A percentile compares a stretch with the other conserved stretches of the same genome.
Conservation (phyloP, 176 grass and related monocot species). For the Rhipidocladum racemiflorum region DNA sequence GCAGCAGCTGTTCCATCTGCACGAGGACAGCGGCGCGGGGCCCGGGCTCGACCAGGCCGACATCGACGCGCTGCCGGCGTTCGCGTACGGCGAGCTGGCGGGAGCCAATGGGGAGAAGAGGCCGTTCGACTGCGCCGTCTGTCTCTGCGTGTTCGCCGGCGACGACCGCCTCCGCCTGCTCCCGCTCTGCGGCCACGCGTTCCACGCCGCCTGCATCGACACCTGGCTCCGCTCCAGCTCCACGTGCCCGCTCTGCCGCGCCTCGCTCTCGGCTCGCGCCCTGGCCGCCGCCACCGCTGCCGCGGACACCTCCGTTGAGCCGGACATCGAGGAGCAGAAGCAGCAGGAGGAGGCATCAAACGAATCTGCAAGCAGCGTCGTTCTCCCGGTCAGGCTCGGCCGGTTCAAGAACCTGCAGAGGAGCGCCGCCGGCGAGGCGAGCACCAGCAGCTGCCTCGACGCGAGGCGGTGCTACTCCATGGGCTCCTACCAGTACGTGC, state of each 20-base stretch:
- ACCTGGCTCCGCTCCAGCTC: constrained; percentile 87
- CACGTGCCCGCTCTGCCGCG: constrained; percentile 87
- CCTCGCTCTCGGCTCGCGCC: constrained; percentile 34
- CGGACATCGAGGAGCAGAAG: constrained; percentile 39
- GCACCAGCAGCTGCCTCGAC: constrained; percentile 55
- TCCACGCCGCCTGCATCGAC: constrained; percentile 85
- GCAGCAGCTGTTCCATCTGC: constrained; percentile 71
- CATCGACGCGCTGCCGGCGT: constrained; percentile 74
- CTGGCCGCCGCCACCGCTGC: background rate
- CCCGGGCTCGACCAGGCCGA: constrained; percentile 63
- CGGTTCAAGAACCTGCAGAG: constrained; percentile 56
- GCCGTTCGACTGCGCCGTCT: constrained; percentile 90
- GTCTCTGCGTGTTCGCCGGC: constrained; percentile 60
- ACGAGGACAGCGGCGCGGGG: constrained; percentile 39
- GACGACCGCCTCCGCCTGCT: constrained; percentile 86
- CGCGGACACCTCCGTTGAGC: constrained; percentile 27
- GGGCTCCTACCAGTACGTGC: constrained; percentile 80
- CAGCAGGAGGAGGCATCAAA: constrained; percentile 11
- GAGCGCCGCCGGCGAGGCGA: constrained; percentile 29
- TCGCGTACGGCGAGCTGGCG: constrained; percentile 71
- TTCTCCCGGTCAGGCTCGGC: constrained; percentile 76
- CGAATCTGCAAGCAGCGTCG: constrained; percentile 25
- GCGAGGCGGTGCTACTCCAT: constrained; percentile 79
- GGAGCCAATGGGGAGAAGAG: constrained; percentile 40
- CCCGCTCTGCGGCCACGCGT: constrained; percentile 84